Conservation (phyloP, 106 monocot genomes). For the Triglochin maritima region DNA sequence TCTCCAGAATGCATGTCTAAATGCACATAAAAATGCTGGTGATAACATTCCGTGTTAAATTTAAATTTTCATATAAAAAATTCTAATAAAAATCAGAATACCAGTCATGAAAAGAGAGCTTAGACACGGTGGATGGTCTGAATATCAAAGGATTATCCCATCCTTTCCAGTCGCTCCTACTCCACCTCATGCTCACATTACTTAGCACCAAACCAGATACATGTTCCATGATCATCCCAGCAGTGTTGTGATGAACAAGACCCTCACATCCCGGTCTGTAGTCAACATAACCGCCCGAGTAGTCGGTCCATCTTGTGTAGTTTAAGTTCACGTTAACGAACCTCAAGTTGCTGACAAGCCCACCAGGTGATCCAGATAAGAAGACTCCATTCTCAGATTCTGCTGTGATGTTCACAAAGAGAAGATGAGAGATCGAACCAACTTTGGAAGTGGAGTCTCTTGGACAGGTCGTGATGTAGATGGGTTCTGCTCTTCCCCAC, state of each 20-base stretch:
- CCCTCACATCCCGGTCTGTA: constrained; percentile 84
- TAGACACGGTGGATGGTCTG: constrained; percentile 47
- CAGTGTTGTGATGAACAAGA: constrained; percentile 53
- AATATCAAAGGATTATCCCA: constrained; percentile 71
- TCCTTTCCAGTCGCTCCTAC: constrained; percentile 24
- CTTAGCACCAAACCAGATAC: constrained; percentile 57
- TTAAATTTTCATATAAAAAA: neutral
- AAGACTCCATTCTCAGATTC: constrained; percentile 90
- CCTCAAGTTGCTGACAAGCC: constrained; percentile 42
- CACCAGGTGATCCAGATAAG: constrained; percentile 61
- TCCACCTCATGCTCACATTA: constrained; percentile 78
- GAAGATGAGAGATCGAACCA: constrained; percentile 61
- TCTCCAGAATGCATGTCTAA: too few species aligned
- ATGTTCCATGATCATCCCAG: constrained; percentile 85
- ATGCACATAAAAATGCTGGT: too few species aligned
- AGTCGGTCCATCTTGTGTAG: constrained; percentile 51
- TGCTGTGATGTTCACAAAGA: constrained; percentile 70
- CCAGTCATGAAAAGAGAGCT: constrained; percentile 61
- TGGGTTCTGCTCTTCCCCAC: constrained; percentile 99
- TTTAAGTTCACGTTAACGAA: constrained; percentile 67
- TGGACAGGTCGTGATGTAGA: constrained; percentile 84
- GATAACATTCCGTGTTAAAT: too few species aligned
- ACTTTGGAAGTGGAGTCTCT: constrained; percentile 40
- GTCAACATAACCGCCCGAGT: constrained; percentile 55
- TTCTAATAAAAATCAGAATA: constrained; percentile 28